A percentile compares a stretch with the other conserved stretches of the same genome.
Evolutionary conservation across 1,139 yeast genomes (phyloP).

Genomic region (Citeromyces siamensis): DNA sequence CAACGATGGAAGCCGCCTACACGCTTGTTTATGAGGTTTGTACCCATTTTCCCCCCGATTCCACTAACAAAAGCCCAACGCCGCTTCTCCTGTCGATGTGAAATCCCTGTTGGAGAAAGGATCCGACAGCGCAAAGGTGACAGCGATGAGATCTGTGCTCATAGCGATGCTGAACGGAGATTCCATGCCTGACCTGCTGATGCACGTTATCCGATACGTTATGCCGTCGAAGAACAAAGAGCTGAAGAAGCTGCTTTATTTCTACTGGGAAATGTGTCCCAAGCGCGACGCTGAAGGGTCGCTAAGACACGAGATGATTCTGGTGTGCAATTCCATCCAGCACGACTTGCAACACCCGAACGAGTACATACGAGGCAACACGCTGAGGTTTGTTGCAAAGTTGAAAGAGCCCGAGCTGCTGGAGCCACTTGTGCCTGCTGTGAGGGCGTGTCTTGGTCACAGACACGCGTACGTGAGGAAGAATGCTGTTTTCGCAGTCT

Average conservation of each 20-base stretch:
- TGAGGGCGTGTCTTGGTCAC: conserved; percentile 83
- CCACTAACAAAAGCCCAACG: conserved; percentile 36
- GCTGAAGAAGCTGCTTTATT: conserved; percentile 82
- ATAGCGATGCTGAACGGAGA: conserved; percentile 88
- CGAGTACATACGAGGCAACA: conserved; percentile 92
- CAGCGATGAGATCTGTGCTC: conserved; percentile 81
- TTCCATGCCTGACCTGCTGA: conserved; percentile 85
- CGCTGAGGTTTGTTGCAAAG: conserved; percentile 83
- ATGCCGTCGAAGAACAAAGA: conserved; percentile 93
- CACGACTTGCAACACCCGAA: conserved; percentile 97
- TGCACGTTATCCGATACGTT: conserved; percentile 94
- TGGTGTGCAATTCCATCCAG: conserved; percentile 95
- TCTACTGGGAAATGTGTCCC: conserved; percentile 98
- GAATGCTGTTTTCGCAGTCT: conserved; percentile 89
- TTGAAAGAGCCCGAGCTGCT: conserved; percentile 86
- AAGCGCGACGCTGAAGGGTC: conserved; percentile 81
- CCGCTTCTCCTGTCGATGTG: conserved; percentile 66
- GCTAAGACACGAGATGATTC: conserved; percentile 96
- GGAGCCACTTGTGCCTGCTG: conserved; percentile 92
- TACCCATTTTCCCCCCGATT: conserved; percentile 7
- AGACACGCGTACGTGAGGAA: conserved; percentile 97
- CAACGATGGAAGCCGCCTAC: conserved; percentile 44
- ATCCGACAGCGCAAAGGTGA: conserved; percentile 76
- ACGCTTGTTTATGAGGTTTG: conserved; percentile 55
- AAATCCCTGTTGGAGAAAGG: conserved; percentile 79